phyloP scores from a whole-genome alignment of 306 rosid species.

The Vigna radiata region DNA sequence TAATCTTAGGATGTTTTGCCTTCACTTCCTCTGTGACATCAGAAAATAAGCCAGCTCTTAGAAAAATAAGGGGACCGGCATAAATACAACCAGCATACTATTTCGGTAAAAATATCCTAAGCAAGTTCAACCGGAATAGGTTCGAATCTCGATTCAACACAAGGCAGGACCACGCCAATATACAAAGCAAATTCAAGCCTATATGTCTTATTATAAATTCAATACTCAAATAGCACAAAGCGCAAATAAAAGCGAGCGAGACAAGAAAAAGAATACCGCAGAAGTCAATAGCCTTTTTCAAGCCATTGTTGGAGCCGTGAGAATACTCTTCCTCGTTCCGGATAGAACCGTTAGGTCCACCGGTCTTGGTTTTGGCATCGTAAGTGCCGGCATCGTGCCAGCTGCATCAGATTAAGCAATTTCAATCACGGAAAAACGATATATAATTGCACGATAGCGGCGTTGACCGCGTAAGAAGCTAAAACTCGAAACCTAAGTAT shows the following conservation, averaged over 20 bases:
- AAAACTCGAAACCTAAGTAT: slow-evolving; percentile 1
- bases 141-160: slow-evolving; percentile 10
- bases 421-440: neutral
- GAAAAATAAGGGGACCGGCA: neutral
- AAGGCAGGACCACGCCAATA: neutral
- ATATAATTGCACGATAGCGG: slow-evolving; percentile 1
- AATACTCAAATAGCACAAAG: slow-evolving; percentile 6
- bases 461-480: slow-evolving; percentile 35
- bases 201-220: neutral
- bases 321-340: slow-evolving; percentile 83
- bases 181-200: slow-evolving; percentile 24
- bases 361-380: slow-evolving; percentile 75
- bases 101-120: neutral
- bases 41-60: slow-evolving; percentile 49
- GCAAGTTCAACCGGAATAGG: slow-evolving; percentile 6
- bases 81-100: slow-evolving; percentile 4
- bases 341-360: slow-evolving; percentile 93
- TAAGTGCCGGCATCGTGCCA: slow-evolving; percentile 99
- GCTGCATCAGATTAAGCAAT: slow-evolving; percentile 44
- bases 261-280: slow-evolving; percentile 57
- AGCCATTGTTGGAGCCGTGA: slow-evolving; percentile 82
- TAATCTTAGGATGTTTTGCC: slow-evolving; percentile 70
- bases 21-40: slow-evolving; percentile 82
- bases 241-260: neutral
- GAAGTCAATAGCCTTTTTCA: slow-evolving; percentile 88